Evolutionary conservation across 2,329 filamentous ascomycete genomes (phyloP).

Genomic region (Neonectria hederae): DNA sequence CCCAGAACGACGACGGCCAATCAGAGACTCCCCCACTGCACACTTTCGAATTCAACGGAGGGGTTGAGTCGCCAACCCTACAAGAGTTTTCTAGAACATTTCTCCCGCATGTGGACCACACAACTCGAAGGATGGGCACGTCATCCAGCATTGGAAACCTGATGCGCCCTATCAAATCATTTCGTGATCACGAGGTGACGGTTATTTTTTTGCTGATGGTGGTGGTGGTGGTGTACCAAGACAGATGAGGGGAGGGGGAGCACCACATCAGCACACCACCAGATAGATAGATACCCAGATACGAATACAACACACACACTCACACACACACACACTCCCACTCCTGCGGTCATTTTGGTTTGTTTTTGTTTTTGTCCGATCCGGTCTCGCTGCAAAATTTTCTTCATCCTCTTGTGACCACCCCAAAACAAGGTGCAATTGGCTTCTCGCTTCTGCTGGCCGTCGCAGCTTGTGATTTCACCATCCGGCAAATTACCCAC

Average conservation of each 20-base stretch:
- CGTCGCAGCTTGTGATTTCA: background rate
- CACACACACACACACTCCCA: conserved; percentile 2
- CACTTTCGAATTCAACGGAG: background rate
- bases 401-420: conserved; percentile 2
- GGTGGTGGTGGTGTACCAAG: conserved; percentile 10
- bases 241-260: background rate
- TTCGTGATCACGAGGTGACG: conserved; percentile 28
- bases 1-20: conserved; percentile 1
- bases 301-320: background rate
- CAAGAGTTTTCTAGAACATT: conserved; percentile 39
- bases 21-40: conserved; percentile 6
- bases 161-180: conserved; percentile 15
- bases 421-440: background rate
- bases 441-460: background rate
- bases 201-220: background rate
- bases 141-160: conserved; percentile 12
- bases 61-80: conserved; percentile 9
- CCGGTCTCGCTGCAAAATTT: background rate
- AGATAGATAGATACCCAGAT: background rate
- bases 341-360: conserved; percentile 1
- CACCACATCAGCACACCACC: background rate
- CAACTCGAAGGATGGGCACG: conserved; percentile 6
- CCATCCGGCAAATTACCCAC: background rate
- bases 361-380: conserved; percentile 3
- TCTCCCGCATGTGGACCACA: conserved; percentile 35